Evolutionary conservation across 2,329 filamentous ascomycete species (phyloP).

Genomic region (Aschersonia sp.): DNA sequence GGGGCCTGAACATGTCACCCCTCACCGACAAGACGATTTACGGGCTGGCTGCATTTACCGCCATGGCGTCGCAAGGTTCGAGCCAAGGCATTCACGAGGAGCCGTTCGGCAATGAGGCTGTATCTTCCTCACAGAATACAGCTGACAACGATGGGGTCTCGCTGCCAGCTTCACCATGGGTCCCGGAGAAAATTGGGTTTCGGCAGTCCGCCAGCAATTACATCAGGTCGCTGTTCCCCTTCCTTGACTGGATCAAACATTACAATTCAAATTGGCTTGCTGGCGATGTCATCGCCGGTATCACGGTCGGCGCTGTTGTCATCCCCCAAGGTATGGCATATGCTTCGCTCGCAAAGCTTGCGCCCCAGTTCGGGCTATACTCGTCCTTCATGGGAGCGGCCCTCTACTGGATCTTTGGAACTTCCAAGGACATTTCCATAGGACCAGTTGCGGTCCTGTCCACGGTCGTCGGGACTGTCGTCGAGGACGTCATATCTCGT

Average conservation of each 20-base stretch:
- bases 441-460: slow-evolving; percentile 94
- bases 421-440: slow-evolving; percentile 96
- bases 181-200: not conserved
- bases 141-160: not conserved
- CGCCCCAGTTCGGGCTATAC: slow-evolving; percentile 63
- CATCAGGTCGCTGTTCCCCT: slow-evolving; percentile 61
- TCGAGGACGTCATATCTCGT: slow-evolving; percentile 43
- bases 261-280: slow-evolving; percentile 85
- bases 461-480: slow-evolving; percentile 72
- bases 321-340: slow-evolving; percentile 98
- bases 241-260: slow-evolving; percentile 70
- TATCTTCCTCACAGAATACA: too few species aligned
- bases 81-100: too few species aligned
- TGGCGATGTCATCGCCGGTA: slow-evolving; percentile 73
- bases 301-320: slow-evolving; percentile 50
- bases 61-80: too few species aligned
- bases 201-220: not conserved
- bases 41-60: too few species aligned
- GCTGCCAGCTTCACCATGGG: not conserved
- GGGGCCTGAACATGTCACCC: too few species aligned
- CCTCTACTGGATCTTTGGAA: slow-evolving; percentile 96
- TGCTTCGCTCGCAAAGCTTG: slow-evolving; percentile 67
- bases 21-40: too few species aligned
- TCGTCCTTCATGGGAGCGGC: slow-evolving; percentile 93
- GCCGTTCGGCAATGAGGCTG: too few species aligned